Evolutionary conservation across 148 eudicot species (phyloP), one percentile per base, ranked within the genome.

Genomic region (Spergularia bocconei): DNA sequence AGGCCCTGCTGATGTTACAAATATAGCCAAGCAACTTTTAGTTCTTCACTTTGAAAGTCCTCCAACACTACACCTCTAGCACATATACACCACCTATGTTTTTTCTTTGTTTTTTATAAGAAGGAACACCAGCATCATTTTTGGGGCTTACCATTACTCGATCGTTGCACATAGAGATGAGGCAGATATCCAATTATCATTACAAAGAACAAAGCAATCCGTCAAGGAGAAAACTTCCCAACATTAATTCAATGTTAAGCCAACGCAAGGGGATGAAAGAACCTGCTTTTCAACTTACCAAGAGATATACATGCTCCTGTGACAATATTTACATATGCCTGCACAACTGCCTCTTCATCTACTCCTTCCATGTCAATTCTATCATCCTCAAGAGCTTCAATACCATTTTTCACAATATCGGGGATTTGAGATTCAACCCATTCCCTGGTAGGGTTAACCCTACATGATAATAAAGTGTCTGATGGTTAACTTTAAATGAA

Each of bases 351-450:
- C 78, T 90, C 98, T 79, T 83, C 85, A 71, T 92, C 96, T 80
- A 85, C 84, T 69, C 85, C 95, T 77, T 86, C 89, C 75, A 80
- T 81, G 69, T 90, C 96, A 83, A 69, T 78, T 57, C 61, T 79
- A 69, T 90, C 96, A 72, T 88, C 85, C 51, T 82, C 88, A 54
- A 95, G 89, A 78, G 85, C 70, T 68, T 68, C 71, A 69, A 95
- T 67, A 71, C 92, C 87, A 83, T 75, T 85, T 82, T 79, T 84
- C 75, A 92, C 84, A 76, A 95, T 83, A 71, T 82, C 85, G 74
- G 99, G 99, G 70, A 95, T 84, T 80, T 95, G 99, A 68, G 96
- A 88, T 75, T 89, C 88, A 75, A 95, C 86, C 99, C 99, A 95
- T 71, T 89, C 88, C 66, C 78, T 86, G 38, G 96, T 87, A 51